phyloP scores from a whole-genome alignment of 306 rosid species.

The Canavalia gladiata region DNA sequence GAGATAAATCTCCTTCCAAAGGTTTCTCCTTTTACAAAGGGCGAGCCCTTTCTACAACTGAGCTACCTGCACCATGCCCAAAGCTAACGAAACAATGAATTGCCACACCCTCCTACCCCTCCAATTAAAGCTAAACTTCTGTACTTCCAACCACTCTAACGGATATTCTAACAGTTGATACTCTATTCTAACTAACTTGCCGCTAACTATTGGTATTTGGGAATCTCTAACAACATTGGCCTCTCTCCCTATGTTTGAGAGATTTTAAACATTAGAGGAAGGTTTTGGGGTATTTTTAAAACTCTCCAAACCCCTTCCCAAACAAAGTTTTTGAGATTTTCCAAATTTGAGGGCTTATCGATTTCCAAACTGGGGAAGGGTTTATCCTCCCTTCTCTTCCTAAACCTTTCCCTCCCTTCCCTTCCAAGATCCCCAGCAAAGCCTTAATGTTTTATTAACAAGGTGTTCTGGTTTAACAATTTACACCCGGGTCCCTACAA shows the following conservation, averaged over 20 bases:
- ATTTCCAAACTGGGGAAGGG: no score
- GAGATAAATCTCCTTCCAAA: slow-evolving; percentile 1
- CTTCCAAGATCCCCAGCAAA: no score
- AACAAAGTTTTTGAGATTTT: no score
- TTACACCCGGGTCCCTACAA: background rate
- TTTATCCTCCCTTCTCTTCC: no score
- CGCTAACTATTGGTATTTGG: background rate
- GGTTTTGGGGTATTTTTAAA: no score
- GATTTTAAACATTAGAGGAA: no score
- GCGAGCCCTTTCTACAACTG: background rate
- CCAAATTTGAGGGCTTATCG: no score
- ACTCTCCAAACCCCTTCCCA: no score
- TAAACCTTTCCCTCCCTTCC: no score
- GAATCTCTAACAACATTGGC: background rate
- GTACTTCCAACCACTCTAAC: background rate
- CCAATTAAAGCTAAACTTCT: background rate
- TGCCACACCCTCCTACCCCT: background rate
- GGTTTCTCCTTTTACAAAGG: background rate
- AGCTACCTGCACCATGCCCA: background rate
- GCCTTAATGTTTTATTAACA: background rate
- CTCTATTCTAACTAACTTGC: background rate
- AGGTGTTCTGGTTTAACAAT: slow-evolving; percentile 1
- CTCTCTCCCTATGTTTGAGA: no score
- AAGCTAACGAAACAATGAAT: background rate
- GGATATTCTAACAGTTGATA: background rate